phyloP scores from a whole-genome alignment of 2,329 filamentous ascomycete genomes.

The Aulographum hederae region DNA sequence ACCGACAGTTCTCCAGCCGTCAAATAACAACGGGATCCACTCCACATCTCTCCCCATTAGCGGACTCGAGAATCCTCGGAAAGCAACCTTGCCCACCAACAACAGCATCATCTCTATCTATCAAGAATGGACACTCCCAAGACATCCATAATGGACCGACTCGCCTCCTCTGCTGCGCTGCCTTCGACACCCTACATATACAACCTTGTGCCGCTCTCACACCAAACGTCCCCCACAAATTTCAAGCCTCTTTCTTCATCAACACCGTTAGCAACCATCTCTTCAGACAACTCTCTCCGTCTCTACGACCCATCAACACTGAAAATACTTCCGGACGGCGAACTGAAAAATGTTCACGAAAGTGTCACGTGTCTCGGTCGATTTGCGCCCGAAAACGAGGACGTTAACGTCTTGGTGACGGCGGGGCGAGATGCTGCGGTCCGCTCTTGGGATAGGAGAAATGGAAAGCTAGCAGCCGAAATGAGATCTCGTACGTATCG shows the following conservation, averaged over 20 bases:
- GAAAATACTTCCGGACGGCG: no score
- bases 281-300: slow-evolving; percentile 52
- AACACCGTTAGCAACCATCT: slow-evolving; percentile 8
- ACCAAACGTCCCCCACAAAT: background rate
- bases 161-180: slow-evolving; percentile 11
- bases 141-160: no score
- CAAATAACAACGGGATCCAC: no score
- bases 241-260: background rate
- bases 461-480: slow-evolving; percentile 28
- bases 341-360: background rate
- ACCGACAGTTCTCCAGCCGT: no score
- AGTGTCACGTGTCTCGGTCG: slow-evolving; percentile 25
- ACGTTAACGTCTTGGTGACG: slow-evolving; percentile 41
- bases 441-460: slow-evolving; percentile 46
- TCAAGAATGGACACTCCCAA: no score
- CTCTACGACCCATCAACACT: slow-evolving; percentile 38
- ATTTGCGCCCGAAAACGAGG: slow-evolving; percentile 23
- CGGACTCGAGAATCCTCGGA: no score
- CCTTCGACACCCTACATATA: slow-evolving; percentile 20
- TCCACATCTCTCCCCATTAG: no score
- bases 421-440: slow-evolving; percentile 55
- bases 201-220: slow-evolving; percentile 11
- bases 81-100: no score
- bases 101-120: no score
- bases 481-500: slow-evolving; percentile 16